Percentiles rank a stretch among this genome's conserved stretches.
These are phyloP conservation scores for Hypomontagnella submonticulosa DNA, from an alignment of 495 filamentous ascomycete genomes.

Conservation along the genomic window DNA sequence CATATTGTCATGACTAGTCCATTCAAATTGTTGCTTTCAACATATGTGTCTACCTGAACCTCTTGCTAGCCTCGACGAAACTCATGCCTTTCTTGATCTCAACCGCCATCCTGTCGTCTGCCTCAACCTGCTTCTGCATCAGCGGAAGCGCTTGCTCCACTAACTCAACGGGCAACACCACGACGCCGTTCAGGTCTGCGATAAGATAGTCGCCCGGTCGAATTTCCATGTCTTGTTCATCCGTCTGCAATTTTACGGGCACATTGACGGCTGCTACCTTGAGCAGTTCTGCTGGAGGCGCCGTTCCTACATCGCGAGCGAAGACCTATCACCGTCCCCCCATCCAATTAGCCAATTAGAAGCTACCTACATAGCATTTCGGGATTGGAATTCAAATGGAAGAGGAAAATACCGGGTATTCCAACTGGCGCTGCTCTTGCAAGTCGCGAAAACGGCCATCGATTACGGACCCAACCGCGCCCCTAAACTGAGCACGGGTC, in stretches of 20 bases:
- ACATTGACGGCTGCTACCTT: conserved; percentile 59
- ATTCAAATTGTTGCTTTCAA: neutral
- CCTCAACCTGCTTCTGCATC: conserved; percentile 63
- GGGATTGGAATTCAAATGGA: neutral
- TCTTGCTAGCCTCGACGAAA: conserved; percentile 64
- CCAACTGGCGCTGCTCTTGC: conserved; percentile 66
- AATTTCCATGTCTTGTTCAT: conserved; percentile 60
- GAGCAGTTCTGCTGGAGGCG: conserved; percentile 58
- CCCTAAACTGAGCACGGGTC: conserved; percentile 60
- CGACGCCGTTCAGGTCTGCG: conserved; percentile 67
- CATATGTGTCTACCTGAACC: conserved; percentile 44
- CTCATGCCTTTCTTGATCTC: conserved; percentile 62
- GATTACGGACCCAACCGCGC: conserved; percentile 60
- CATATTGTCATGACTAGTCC: neutral
- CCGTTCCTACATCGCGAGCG: conserved; percentile 64
- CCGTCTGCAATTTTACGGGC: conserved; percentile 52
- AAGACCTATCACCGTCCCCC: too few species aligned
- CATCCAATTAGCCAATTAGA: too few species aligned
- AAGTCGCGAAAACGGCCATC: conserved; percentile 70
- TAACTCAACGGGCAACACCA: conserved; percentile 57
- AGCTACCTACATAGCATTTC: neutral
- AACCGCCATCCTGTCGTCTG: conserved; percentile 63
- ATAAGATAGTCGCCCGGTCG: conserved; percentile 68
- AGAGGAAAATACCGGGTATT: conserved; percentile 52
- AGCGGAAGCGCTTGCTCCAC: conserved; percentile 59